These are phyloP conservation scores for Cinchona pubescens DNA, from an alignment of 257 asterid species.

Conservation along the genomic window DNA sequence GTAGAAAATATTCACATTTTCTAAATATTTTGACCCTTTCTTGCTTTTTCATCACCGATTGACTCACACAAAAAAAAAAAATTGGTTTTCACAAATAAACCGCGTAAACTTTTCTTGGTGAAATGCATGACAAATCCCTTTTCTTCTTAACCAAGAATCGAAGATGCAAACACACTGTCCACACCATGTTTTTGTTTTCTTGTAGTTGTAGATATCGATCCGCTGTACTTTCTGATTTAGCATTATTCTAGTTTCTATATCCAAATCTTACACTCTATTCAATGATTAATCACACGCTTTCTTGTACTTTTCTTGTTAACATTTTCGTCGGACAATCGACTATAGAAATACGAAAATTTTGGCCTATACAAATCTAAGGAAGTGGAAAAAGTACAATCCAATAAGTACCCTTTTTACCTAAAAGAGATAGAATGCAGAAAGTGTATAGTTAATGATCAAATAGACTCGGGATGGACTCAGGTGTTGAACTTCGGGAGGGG, in stretches of 20 bases:
- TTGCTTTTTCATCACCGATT: not conserved
- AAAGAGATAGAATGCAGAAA: too few relatives aligned
- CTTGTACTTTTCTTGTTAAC: not conserved
- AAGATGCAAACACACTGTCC: not conserved
- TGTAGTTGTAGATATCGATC: not conserved
- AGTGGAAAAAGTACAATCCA: not conserved
- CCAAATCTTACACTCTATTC: not conserved
- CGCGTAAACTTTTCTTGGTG: not conserved
- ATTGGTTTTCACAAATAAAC: not conserved
- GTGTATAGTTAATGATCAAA: not conserved
- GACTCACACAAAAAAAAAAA: not conserved
- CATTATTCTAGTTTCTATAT: too few relatives aligned
- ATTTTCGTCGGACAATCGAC: not conserved
- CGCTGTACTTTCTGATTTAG: not conserved
- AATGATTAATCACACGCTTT: not conserved
- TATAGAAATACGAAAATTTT: not conserved
- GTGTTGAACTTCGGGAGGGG: too few relatives aligned
- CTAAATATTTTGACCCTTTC: not conserved
- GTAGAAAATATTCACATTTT: not conserved
- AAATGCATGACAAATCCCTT: not conserved
- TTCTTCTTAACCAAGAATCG: not conserved
- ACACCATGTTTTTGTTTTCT: not conserved
- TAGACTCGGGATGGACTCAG: too few relatives aligned
- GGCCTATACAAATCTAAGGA: not conserved
- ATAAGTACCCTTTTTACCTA: too few relatives aligned